Base-by-base conservation (phyloP, 1,284 basidiomycete genomes). In the Phylloboletellus chloephorus region DNA sequence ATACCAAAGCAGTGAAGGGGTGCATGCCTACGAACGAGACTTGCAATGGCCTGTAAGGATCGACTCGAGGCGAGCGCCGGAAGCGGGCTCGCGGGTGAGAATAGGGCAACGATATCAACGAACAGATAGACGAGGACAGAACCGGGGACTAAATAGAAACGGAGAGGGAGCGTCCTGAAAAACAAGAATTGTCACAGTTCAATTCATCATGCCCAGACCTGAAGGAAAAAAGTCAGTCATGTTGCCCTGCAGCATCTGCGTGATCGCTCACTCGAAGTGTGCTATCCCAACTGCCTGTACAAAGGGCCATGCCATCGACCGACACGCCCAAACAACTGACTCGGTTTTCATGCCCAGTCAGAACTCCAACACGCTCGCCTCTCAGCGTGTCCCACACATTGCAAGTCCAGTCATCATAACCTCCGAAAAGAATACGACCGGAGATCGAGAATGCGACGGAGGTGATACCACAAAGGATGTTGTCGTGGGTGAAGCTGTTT, bases 311-410 rank as follows among this genome's bases (percentile, higher is more conserved):
- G 34, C 95, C 95, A 60, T 98, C 94, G 28, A 85, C 80, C 56
- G 88, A 92, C 52, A 98, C 93, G 44, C 96, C 95, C 58, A 98
- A 71, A 72, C 94, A 98, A 58, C 87, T 90, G 52, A 98, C 93
- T 49, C 95, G 76, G 72, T 98, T 98, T 74, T 98, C 95, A 63
- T 98, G 96, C 10, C 94, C 95, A 24, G 92, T 89, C 47, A 99
- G 69, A 26, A 98, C 93, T 46, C 95, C 95, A 23, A 98, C 92
- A 43, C 95, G 85, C 67, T 98, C 95, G 43, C 93, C 95, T 68
- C 95, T 96, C 60, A 98, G 77, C 30, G 94, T 97, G 63, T 99
- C 95, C 95, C 95, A 98, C 34, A 98, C 95, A 61, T 98, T 98
- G 74, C 89, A 93, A 53, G 95, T 98, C 88, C 95, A 97, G 66